Conservation (phyloP, 345 rosid genomes). For the Psidium guajava region DNA sequence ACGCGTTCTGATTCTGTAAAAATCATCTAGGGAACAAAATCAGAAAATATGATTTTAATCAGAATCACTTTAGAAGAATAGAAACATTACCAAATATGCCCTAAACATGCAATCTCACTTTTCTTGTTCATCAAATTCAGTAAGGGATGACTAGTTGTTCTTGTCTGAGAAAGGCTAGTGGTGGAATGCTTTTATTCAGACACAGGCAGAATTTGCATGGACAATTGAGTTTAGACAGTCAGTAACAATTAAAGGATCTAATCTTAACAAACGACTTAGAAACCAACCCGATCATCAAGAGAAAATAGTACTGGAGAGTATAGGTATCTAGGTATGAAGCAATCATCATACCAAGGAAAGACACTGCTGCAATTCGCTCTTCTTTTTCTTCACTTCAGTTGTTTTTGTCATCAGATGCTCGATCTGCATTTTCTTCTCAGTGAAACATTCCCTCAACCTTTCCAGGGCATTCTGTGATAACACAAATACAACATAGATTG, state of each 20-base stretch:
- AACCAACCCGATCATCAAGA: not conserved
- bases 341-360: constrained; percentile 44
- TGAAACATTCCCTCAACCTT: constrained; percentile 31
- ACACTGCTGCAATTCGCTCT: constrained; percentile 44
- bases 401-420: constrained; percentile 56
- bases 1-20: too few species aligned
- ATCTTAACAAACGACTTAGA: not conserved
- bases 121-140: not conserved
- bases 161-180: not conserved
- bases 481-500: not conserved
- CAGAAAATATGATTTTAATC: too few species aligned
- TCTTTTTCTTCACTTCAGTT: constrained; percentile 55
- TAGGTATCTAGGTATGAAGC: not conserved
- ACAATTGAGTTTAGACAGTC: not conserved
- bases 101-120: not conserved
- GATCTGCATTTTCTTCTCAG: constrained; percentile 66
- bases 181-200: not conserved
- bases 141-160: not conserved
- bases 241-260: not conserved
- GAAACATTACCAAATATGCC: too few species aligned
- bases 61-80: too few species aligned
- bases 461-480: constrained; percentile 43
- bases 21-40: too few species aligned
- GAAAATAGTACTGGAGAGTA: not conserved
- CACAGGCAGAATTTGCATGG: not conserved